These are phyloP conservation scores for Rheum nobile DNA, from an alignment of 148 eudicot species.

Conservation along the genomic window DNA sequence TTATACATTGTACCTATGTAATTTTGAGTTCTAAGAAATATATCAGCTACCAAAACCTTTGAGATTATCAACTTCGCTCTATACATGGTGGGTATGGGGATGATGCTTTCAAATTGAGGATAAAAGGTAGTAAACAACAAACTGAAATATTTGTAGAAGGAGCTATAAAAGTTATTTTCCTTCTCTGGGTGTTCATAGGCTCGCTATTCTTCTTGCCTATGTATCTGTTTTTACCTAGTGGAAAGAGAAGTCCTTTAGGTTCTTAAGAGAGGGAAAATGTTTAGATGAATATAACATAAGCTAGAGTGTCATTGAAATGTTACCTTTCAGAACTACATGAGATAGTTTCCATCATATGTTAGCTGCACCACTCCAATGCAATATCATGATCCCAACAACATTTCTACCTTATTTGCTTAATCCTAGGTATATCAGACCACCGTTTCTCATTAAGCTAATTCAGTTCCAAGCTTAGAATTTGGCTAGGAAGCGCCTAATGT, in stretches of 20 bases:
- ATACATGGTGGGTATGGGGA: not conserved
- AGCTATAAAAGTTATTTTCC: not conserved
- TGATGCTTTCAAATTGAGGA: not conserved
- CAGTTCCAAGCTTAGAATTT: not conserved
- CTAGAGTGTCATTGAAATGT: not conserved
- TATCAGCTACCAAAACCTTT: not conserved
- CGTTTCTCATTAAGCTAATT: not conserved
- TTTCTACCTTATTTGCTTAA: not conserved
- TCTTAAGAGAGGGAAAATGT: not conserved
- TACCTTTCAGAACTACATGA: not conserved
- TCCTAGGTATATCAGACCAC: not conserved
- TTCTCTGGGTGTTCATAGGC: not conserved
- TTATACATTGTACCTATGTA: not conserved
- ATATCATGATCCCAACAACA: not conserved
- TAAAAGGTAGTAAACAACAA: no score
- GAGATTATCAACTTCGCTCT: not conserved
- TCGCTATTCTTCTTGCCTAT: not conserved
- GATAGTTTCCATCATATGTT: not conserved
- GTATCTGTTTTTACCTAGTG: not conserved
- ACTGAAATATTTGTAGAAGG: not conserved
- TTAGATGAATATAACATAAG: not conserved
- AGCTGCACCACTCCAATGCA: not conserved
- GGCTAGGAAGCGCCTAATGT: not conserved
- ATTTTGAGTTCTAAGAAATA: not conserved
- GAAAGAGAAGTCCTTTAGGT: not conserved